phyloP scores from a whole-genome alignment of 441 rosid species.

The Codiaeum variegatum region DNA sequence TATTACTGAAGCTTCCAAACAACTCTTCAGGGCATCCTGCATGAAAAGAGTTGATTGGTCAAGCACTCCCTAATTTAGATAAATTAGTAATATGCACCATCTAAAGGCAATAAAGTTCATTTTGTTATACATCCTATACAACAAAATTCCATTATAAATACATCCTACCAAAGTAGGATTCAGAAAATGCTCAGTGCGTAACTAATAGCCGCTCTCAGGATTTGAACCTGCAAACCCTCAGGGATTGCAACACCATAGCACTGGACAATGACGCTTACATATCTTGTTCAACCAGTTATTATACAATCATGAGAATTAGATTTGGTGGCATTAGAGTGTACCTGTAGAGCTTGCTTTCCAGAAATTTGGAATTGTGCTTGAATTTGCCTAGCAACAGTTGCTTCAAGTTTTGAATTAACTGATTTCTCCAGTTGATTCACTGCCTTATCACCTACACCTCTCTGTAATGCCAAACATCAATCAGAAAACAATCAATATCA shows the following conservation, averaged over 20 bases:
- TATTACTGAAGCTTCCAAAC: conserved; percentile 61
- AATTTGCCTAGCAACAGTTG: conserved; percentile 62
- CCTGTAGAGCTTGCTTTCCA: conserved; percentile 84
- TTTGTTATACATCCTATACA: neutral
- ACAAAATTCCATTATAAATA: neutral
- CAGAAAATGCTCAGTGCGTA: neutral
- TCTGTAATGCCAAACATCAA: conserved; percentile 34
- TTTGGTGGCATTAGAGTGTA: conserved; percentile 9
- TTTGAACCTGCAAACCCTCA: neutral
- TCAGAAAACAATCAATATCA: neutral
- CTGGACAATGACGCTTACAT: neutral
- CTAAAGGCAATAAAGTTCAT: neutral
- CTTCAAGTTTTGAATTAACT: conserved; percentile 58
- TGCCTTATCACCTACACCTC: conserved; percentile 67
- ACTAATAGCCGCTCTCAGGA: neutral
- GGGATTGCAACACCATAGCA: neutral
- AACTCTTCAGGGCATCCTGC: conserved; percentile 63
- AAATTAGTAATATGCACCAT: neutral
- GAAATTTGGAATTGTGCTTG: conserved; percentile 72
- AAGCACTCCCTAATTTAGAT: neutral
- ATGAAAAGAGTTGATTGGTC: neutral
- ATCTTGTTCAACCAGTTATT: neutral
- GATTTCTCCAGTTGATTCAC: conserved; percentile 66
- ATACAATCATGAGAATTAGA: neutral
- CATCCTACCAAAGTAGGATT: neutral